Evolutionary conservation across 179 eudicot genomes (phyloP), one percentile per base, ranked within the genome.

Genomic region (Amaranthus tricolor): DNA sequence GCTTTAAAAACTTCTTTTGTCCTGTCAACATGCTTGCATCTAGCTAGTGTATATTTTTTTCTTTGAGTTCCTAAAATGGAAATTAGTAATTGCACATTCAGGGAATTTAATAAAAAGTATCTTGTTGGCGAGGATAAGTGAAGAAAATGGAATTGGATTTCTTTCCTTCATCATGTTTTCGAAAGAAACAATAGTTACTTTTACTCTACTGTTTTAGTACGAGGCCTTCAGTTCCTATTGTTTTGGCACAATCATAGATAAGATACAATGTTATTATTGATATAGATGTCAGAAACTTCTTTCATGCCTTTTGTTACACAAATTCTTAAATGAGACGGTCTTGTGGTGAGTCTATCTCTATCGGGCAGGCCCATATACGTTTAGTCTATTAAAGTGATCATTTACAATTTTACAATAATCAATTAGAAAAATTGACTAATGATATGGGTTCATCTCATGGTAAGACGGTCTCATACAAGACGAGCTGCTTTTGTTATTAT

Each of bases 1-100:
- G 59, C 53, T 12, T 56, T 53, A 19, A n/a, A 13, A 58, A 49
- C 49, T 69, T 49, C 63, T 80, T 7, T 45, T 66, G 68, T 70
- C 31, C 43, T 31, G 44, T 24, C 51, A 7, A 55, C 16, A 49
- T 68, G 74, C 70, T 62, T 14, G 44, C 40, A 31, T 31, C 40
- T 31, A 31, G 40, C 45, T 59, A 20, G 9, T 10, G 50, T 17
- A 48, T 66, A 15, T 79, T 40, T 24, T 5, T 24, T 59, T 61
- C 6, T 47, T 61, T 56, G 76, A 16, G 21, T 47, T 44, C 17
- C 53, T 44, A 2, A 2, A 17, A 49, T 72, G 9, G 66, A 19
- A 64, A 57, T 51, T 55, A 14, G 13, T 62, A 21, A 47, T 55
- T 57, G 12, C 11, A 8, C 15, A 49, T 17, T 10, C 47, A 53